Percentiles rank a stretch among this genome's conserved stretches.
phyloP scores from a whole-genome alignment of 2,329 filamentous ascomycete species.

The Penicillium rolfsii region DNA sequence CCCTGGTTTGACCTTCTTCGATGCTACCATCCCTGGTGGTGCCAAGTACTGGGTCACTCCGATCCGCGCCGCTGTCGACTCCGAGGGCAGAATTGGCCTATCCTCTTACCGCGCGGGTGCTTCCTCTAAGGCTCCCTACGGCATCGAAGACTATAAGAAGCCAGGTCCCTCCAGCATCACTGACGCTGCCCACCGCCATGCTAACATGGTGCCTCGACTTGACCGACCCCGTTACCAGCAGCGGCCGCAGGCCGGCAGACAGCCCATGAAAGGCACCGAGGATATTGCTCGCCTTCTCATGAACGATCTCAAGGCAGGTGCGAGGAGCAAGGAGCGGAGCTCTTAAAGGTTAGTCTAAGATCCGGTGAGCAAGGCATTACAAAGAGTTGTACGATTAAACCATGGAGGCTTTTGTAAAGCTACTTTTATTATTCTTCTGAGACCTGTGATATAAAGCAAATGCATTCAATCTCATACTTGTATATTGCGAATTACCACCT shows the following conservation, averaged over 20 bases:
- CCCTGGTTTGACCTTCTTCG: constrained; percentile 48
- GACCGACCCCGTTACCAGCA: constrained; percentile 29
- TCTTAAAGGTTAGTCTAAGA: not conserved
- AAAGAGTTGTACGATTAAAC: constrained; percentile 41
- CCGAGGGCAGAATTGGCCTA: constrained; percentile 50
- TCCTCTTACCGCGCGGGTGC: constrained; percentile 38
- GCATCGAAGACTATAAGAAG: constrained; percentile 41
- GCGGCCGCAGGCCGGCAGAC: constrained; percentile 22
- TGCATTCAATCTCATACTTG: constrained; percentile 19
- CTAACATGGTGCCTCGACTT: constrained; percentile 36
- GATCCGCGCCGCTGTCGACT: constrained; percentile 50
- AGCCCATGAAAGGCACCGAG: constrained; percentile 28
- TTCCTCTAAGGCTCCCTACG: constrained; percentile 41
- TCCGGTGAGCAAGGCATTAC: constrained; percentile 14
- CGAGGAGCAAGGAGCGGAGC: constrained; percentile 5
- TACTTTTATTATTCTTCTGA: constrained; percentile 29
- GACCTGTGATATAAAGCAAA: constrained; percentile 34
- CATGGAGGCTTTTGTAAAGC: constrained; percentile 34
- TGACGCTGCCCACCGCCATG: constrained; percentile 30
- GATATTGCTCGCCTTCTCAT: constrained; percentile 39
- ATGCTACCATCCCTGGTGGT: constrained; percentile 53
- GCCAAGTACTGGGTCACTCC: constrained; percentile 58
- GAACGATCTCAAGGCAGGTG: constrained; percentile 33
- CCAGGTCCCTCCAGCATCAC: constrained; percentile 33
- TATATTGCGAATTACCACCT: not conserved